These are phyloP conservation scores for Pseudogymnoascus destructans DNA, from an alignment of 2,329 filamentous ascomycete genomes.

Conservation along the genomic window DNA sequence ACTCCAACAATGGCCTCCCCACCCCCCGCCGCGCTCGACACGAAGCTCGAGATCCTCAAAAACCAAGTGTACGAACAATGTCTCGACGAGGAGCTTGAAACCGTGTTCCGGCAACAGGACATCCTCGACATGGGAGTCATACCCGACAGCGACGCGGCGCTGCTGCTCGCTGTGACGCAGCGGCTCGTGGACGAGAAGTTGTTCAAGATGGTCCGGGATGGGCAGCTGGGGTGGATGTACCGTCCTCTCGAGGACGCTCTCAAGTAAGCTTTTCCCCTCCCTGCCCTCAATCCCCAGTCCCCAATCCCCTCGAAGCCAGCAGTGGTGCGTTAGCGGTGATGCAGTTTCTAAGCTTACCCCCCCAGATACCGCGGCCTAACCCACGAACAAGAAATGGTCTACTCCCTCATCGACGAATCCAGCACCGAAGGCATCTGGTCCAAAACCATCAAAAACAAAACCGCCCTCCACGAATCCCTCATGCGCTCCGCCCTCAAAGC, in stretches of 20 bases:
- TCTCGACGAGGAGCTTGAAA: slow-evolving; percentile 16
- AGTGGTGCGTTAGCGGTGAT: background rate
- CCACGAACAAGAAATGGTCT: slow-evolving; percentile 73
- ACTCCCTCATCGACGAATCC: slow-evolving; percentile 76
- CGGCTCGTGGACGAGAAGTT: slow-evolving; percentile 46
- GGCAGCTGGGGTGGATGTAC: slow-evolving; percentile 43
- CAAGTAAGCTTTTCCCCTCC: slow-evolving; percentile 34
- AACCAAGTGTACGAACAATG: slow-evolving; percentile 22
- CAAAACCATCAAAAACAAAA: slow-evolving; percentile 65
- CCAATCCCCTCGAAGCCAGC: background rate
- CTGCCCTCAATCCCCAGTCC: background rate
- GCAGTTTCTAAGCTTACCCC: background rate
- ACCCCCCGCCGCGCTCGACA: slow-evolving; percentile 27
- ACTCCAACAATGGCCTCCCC: slow-evolving; percentile 34
- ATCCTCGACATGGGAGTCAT: slow-evolving; percentile 44
- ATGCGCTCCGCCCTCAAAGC: slow-evolving; percentile 73
- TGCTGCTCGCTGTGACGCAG: slow-evolving; percentile 44
- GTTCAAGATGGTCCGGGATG: slow-evolving; percentile 36
- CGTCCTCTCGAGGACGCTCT: slow-evolving; percentile 46
- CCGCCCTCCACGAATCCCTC: slow-evolving; percentile 72
- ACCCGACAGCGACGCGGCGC: slow-evolving; percentile 40
- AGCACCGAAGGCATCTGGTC: slow-evolving; percentile 84
- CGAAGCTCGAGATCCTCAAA: slow-evolving; percentile 14
- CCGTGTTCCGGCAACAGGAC: slow-evolving; percentile 44
- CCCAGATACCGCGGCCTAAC: slow-evolving; percentile 46